These are phyloP conservation scores for Paramarasmius palmivorus DNA, from an alignment of 1,284 basidiomycete species.

Conservation along the genomic window DNA sequence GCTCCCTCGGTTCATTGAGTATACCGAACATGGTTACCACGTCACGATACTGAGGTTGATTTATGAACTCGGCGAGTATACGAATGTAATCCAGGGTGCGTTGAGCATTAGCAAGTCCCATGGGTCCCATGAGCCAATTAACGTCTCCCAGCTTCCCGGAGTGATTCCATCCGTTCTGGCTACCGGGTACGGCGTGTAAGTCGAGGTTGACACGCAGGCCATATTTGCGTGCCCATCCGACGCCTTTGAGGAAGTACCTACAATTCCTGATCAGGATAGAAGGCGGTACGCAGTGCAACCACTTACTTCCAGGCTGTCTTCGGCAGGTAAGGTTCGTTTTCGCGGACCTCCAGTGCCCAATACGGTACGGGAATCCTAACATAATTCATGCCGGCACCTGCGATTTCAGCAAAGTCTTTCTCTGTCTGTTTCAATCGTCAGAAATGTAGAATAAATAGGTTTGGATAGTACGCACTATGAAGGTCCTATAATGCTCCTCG, in stretches of 20 bases:
- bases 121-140: slow-evolving; percentile 68
- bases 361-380: slow-evolving; percentile 83
- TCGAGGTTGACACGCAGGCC: slow-evolving; percentile 93
- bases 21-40: slow-evolving; percentile 87
- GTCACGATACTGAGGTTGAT: slow-evolving; percentile 81
- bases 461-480: slow-evolving; percentile 60
- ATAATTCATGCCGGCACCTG: slow-evolving; percentile 88
- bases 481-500: slow-evolving; percentile 87
- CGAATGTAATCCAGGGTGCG: slow-evolving; percentile 89
- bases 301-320: slow-evolving; percentile 77
- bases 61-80: slow-evolving; percentile 87
- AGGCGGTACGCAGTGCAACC: slow-evolving; percentile 21
- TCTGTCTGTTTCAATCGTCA: slow-evolving; percentile 63
- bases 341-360: slow-evolving; percentile 85
- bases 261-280: neutral
- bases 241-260: slow-evolving; percentile 86
- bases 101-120: slow-evolving; percentile 82
- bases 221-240: slow-evolving; percentile 96
- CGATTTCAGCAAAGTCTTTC: slow-evolving; percentile 90
- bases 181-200: slow-evolving; percentile 76
- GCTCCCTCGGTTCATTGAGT: slow-evolving; percentile 71
- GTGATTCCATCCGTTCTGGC: slow-evolving; percentile 84
- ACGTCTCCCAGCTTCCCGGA: slow-evolving; percentile 73
- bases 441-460: slow-evolving; percentile 4
- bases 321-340: slow-evolving; percentile 79